Conservation (phyloP, 1,139 yeast genomes). For the Tardiomyces digboiensis region DNA sequence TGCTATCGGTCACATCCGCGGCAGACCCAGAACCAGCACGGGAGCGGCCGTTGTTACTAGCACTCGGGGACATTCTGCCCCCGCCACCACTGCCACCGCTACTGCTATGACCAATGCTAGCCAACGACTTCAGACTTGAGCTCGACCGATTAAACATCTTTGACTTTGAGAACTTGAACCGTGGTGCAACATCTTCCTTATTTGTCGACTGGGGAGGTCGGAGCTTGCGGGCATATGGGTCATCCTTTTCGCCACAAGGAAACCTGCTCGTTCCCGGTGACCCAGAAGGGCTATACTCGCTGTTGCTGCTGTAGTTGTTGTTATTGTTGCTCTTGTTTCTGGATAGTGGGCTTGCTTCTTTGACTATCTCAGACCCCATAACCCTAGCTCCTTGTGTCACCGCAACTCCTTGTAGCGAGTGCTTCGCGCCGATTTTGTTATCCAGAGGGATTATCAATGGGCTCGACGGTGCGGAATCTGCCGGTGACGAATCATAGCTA, state of each 20-base stretch:
- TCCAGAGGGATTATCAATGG: background rate
- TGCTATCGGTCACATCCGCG: too few relatives aligned
- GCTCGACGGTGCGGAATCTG: background rate
- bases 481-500: background rate
- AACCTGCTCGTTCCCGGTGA: constrained; percentile 9
- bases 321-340: too few relatives aligned
- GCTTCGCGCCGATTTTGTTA: background rate
- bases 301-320: too few relatives aligned
- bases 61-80: constrained; percentile 3
- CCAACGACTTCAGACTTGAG: constrained; percentile 7
- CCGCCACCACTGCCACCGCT: background rate
- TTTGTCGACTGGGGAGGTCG: constrained; percentile 22
- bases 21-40: constrained; percentile 5
- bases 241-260: constrained; percentile 21
- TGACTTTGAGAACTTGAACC: constrained; percentile 25
- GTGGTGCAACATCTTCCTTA: constrained; percentile 25
- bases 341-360: too few relatives aligned
- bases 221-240: constrained; percentile 26
- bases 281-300: background rate
- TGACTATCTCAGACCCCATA: too few relatives aligned
- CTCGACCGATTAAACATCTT: constrained; percentile 4
- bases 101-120: background rate
- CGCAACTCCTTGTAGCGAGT: too few relatives aligned
- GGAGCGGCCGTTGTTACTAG: constrained; percentile 6
- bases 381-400: too few relatives aligned